Evolutionary conservation across 306 rosid genomes (phyloP), one percentile per base, ranked within the genome.

Genomic region (Boehmeria nivea): DNA sequence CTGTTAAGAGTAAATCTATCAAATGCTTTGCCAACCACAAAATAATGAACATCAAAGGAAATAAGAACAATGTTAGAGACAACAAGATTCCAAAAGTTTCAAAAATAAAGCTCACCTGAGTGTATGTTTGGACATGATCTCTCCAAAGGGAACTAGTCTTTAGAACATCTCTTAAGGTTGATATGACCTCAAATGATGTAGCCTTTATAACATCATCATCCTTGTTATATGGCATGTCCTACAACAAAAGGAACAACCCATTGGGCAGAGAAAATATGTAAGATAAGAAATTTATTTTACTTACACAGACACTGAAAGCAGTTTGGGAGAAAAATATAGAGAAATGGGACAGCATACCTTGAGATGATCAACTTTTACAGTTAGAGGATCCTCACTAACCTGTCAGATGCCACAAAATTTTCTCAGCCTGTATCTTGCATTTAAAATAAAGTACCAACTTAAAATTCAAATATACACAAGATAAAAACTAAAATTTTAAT

Each of bases 91-190:
- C 14, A 18, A 51, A 47, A 64, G 47, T 22, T 20, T 11, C 40
- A 20, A 43, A 40, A 50, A 16, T 13, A 34, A 7, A 45, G 5
- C 64, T 67, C 64, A 93, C 99, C 95, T 93, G 91, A 55, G 89
- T 87, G 74, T 87, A 93, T 24, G 95, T 93, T 72, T 83, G 94
- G 61, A 87, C 95, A 73, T 93, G 99, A 76, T 93, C 99, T 63
- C 96, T 85, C 99, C 99, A 93, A 58, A 93, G 99, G 61, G 99
- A 85, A 66, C 99, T 93, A 70, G 96, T 83, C 81, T 85, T 93
- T 50, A 93, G 82, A 73, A 93, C 99, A 73, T 93, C 96, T 66
- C 96, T 81, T 36, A 93, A 68, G 43, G 99, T 87, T 38, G 99
- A 83, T 78, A 93, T 85, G 61, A 93, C 99, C 84, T 93, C 99